These are phyloP conservation scores for Melampsora medusae DNA, from an alignment of 1,284 basidiomycete species.

Conservation along the genomic window DNA sequence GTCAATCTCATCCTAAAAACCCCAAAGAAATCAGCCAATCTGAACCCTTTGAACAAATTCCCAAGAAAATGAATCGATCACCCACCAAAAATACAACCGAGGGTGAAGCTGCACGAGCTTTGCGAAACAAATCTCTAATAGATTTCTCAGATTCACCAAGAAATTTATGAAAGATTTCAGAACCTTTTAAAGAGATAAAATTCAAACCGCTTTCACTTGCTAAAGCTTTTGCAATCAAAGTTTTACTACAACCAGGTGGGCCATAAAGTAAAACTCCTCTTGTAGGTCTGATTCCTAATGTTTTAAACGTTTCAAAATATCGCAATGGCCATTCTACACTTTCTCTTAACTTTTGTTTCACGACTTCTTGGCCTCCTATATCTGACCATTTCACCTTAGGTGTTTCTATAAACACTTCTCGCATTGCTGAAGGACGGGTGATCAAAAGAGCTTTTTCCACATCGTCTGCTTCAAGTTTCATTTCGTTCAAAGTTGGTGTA, in stretches of 20 bases:
- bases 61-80: conserved; percentile 34
- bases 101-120: conserved; percentile 87
- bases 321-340: conserved; percentile 91
- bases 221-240: conserved; percentile 86
- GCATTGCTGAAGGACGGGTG: conserved; percentile 88
- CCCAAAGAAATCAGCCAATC: not conserved
- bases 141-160: conserved; percentile 95
- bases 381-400: conserved; percentile 80
- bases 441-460: conserved; percentile 69
- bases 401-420: conserved; percentile 84
- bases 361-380: conserved; percentile 77
- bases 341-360: conserved; percentile 80
- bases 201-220: conserved; percentile 94
- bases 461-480: conserved; percentile 58
- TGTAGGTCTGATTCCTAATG: conserved; percentile 83
- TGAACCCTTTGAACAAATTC: not conserved
- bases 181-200: conserved; percentile 96
- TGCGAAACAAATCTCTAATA: conserved; percentile 89
- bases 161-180: conserved; percentile 93
- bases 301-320: conserved; percentile 77
- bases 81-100: conserved; percentile 93
- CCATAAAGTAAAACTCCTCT: conserved; percentile 91
- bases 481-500: not conserved
- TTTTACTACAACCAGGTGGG: conserved; percentile 96
- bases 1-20: conserved; percentile 86